These are phyloP conservation scores for Suhomyces sp. DNA, from an alignment of 805 yeast species.

Conservation along the genomic window DNA sequence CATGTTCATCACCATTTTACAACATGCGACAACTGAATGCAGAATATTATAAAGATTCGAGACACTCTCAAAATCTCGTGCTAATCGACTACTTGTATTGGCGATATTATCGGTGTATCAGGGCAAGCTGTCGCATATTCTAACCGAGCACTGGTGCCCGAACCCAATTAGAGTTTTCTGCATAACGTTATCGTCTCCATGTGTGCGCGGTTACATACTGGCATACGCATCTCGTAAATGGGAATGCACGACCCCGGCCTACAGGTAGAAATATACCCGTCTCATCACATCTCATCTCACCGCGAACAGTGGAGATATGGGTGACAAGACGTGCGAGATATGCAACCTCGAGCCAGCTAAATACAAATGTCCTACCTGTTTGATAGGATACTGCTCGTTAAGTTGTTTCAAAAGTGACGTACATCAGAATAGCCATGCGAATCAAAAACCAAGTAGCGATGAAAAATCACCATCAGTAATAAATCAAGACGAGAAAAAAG, in stretches of 20 bases:
- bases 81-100: background rate
- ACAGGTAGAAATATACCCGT: background rate
- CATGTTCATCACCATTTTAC: background rate
- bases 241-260: background rate
- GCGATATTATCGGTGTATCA: background rate
- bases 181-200: background rate
- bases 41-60: background rate
- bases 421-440: constrained; percentile 19
- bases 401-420: constrained; percentile 52
- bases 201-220: background rate
- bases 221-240: background rate
- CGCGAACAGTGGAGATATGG: constrained; percentile 24
- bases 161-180: background rate
- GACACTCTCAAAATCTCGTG: background rate
- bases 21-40: background rate
- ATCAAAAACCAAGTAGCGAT: background rate
- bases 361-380: constrained; percentile 59
- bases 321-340: constrained; percentile 16
- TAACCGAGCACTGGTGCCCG: background rate
- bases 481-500: background rate
- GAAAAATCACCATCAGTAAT: background rate
- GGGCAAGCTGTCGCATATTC: background rate
- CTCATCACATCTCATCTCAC: background rate
- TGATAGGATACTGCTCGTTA: constrained; percentile 51
- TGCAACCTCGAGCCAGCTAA: constrained; percentile 38